Conservation (phyloP, 1,284 basidiomycete genomes). For the Anthracocystis setariae region DNA sequence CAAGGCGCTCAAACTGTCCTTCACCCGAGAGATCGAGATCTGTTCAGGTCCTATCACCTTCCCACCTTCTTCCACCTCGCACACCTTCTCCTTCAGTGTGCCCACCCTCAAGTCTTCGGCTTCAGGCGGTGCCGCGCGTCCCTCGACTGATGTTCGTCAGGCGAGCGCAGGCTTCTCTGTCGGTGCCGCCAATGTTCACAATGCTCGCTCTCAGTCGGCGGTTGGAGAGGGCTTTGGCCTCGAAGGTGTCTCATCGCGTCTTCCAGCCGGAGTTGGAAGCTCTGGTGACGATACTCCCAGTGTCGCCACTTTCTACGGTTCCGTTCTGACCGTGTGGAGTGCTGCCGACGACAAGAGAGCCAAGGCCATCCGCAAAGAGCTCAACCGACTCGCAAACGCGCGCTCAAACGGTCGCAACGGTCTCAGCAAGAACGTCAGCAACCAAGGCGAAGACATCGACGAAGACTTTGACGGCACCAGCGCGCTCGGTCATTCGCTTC, state of each 20-base stretch:
- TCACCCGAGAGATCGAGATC: constrained; percentile 91
- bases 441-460: constrained; percentile 35
- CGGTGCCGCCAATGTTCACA: constrained; percentile 47
- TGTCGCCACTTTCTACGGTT: constrained; percentile 58
- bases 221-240: constrained; percentile 70
- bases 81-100: constrained; percentile 83
- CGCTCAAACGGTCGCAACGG: constrained; percentile 27
- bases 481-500: constrained; percentile 41
- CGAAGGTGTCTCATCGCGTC: constrained; percentile 79
- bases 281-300: constrained; percentile 50
- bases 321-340: constrained; percentile 56
- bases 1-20: constrained; percentile 74
- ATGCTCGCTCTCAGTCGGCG: constrained; percentile 48
- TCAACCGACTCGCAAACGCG: constrained; percentile 43
- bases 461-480: constrained; percentile 39
- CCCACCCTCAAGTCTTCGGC: constrained; percentile 55
- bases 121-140: constrained; percentile 22
- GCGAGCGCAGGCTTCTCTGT: constrained; percentile 44
- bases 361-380: constrained; percentile 58
- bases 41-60: constrained; percentile 58
- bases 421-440: constrained; percentile 22
- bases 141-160: constrained; percentile 41
- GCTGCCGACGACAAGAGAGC: constrained; percentile 58
- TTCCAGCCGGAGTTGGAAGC: constrained; percentile 69
- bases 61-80: constrained; percentile 78